phyloP scores from a whole-genome alignment of 2,329 filamentous ascomycete genomes.

The Hymenoscyphus fraxineus region DNA sequence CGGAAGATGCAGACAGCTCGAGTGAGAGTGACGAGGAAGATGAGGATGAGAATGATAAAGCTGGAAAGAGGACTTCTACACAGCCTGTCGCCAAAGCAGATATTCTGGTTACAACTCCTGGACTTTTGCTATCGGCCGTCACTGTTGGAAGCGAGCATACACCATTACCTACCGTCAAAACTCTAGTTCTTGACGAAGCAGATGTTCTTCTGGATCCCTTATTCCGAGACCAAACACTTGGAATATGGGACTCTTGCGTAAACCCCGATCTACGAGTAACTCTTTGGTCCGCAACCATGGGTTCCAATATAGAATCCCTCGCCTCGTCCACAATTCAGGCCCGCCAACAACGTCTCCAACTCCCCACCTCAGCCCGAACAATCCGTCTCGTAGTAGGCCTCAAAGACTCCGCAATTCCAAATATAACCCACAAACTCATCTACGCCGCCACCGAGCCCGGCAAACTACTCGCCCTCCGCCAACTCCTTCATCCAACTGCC shows the following conservation, averaged over 20 bases:
- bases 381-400: constrained; percentile 89
- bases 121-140: constrained; percentile 73
- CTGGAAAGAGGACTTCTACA: constrained; percentile 36
- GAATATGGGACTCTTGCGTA: constrained; percentile 76
- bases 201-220: constrained; percentile 90
- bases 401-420: constrained; percentile 92
- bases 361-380: constrained; percentile 47
- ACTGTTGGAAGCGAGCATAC: constrained; percentile 42
- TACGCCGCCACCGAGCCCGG: constrained; percentile 93
- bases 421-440: constrained; percentile 80
- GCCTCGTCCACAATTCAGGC: constrained; percentile 63
- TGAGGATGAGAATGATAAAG: constrained; percentile 28
- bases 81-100: constrained; percentile 65
- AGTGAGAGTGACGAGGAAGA: constrained; percentile 36
- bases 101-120: constrained; percentile 75
- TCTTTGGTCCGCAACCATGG: constrained; percentile 97
- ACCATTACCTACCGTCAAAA: constrained; percentile 63
- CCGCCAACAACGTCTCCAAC: constrained; percentile 43
- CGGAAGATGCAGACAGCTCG: constrained; percentile 24
- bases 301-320: constrained; percentile 82
- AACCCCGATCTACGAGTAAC: constrained; percentile 68
- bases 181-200: constrained; percentile 85
- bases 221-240: constrained; percentile 83
- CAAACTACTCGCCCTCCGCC: constrained; percentile 85
- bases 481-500: constrained; percentile 75